Base-by-base conservation (phyloP, 805 yeast genomes). In the Candida ficus region DNA sequence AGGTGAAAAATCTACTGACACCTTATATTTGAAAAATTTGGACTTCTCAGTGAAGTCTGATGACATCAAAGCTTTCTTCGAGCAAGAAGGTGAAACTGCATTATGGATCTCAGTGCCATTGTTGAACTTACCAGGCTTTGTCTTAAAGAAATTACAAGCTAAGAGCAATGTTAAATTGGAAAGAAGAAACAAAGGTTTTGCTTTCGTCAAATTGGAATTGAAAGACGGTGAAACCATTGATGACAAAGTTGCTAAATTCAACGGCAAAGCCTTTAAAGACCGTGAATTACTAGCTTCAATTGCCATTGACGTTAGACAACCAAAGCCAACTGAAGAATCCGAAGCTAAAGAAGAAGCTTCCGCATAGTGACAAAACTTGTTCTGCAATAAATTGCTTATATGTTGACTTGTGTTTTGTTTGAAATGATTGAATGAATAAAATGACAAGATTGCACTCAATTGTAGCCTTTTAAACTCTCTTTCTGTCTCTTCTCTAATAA, bases 251-350 rank as follows among this genome's bases (percentile, higher is more conserved):
- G 77, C 70, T 28, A 75, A 77, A 54, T 79, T 80, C 61, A 73
- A 83, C 48, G 95, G 88, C 39, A 71, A 70, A 54, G 73, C 70
- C 38, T 64, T 83, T 50, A 76, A 76, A 45, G 95, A 83, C 37
- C 75, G 85, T 60, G 70, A 68, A 37, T 64, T 89, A 43, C 64
- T 73, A 34, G 87, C 83, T 44, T 82, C 80, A 49, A 73, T 81
- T 51, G 96, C 96, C 17, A 73, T 84, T 47, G 86, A 81, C 53
- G 67, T 80, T 10, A 66, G 71, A 47, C 43, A 38, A 29, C 20
- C 47, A 26, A 53, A 57, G 42, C 63, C 54, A 26, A 61, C 56
- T 22, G 58, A 56, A 19, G 46, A 44, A 35, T 33, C 36, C n/a
- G 36, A 32, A 28, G 37, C 31, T 12, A 38, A 21, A 27, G 33